Evolutionary conservation across 768 basidiomycete genomes (phyloP).

Genomic region (Auricularia cornea): DNA sequence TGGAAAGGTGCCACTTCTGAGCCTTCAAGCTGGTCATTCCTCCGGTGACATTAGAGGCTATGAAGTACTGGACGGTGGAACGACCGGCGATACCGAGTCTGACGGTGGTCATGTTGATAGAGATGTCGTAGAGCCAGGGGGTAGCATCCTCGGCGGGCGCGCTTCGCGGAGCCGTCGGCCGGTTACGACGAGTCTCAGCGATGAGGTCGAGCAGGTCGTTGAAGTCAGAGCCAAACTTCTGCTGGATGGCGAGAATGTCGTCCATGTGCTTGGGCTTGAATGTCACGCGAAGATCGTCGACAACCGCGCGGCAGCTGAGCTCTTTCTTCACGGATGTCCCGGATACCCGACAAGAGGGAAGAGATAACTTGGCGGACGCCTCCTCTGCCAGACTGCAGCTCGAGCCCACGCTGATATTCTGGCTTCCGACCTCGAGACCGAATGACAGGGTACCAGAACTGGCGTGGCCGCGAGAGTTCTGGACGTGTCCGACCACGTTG

Average conservation of each 20-base stretch:
- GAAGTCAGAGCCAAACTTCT: conserved; percentile 85
- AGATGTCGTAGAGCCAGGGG: conserved; percentile 35
- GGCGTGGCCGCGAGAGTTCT: conserved; percentile 25
- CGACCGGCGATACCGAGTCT: conserved; percentile 68
- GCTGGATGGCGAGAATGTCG: conserved; percentile 71
- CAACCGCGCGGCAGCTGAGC: conserved; percentile 46
- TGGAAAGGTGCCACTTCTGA: not conserved
- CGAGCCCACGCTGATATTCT: conserved; percentile 44
- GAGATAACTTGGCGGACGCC: conserved; percentile 45
- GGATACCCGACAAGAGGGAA: conserved; percentile 58
- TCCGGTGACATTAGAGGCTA: not conserved
- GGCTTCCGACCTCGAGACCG: conserved; percentile 57
- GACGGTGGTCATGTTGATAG: conserved; percentile 58
- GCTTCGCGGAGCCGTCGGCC: conserved; percentile 6
- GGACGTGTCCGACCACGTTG: conserved; percentile 39
- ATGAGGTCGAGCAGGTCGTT: conserved; percentile 64
- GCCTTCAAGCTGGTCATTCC: not conserved
- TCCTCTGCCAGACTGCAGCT: conserved; percentile 18
- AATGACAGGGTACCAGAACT: conserved; percentile 31
- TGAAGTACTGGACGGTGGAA: conserved; percentile 48
- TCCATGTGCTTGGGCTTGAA: conserved; percentile 82
- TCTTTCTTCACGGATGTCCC: conserved; percentile 44
- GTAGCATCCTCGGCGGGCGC: conserved; percentile 1
- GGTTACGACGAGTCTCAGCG: conserved; percentile 44
- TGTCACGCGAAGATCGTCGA: conserved; percentile 64